A percentile compares a stretch with the other conserved stretches of the same genome.
Conservation (phyloP, 495 filamentous ascomycete species). For the Monascus purpureus region DNA sequence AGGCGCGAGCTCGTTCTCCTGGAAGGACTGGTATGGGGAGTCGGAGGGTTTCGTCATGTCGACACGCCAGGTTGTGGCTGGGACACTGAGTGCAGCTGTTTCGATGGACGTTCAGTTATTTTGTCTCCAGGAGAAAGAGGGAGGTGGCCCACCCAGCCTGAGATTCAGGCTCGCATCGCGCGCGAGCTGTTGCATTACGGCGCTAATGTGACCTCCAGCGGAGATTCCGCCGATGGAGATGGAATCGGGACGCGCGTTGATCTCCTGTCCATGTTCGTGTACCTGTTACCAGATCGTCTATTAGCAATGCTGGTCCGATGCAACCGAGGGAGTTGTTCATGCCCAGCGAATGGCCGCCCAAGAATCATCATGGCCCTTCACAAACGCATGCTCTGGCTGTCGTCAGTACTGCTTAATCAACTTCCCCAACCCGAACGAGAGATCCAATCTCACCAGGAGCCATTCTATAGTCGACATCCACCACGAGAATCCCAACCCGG, state of each 20-base stretch:
- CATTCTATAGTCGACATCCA: conserved; percentile 40
- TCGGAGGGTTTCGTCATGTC: conserved; percentile 24
- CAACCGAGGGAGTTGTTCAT: conserved; percentile 1
- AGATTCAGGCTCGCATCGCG: conserved; percentile 32
- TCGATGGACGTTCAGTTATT: too few relatives aligned
- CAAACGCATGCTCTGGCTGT: conserved; percentile 25
- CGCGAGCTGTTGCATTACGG: conserved; percentile 34
- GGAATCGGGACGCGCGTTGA: conserved; percentile 28
- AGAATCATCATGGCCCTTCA: conserved; percentile 32
- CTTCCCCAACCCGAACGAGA: too few relatives aligned
- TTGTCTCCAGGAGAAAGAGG: too few relatives aligned
- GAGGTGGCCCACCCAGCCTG: conserved; percentile 24
- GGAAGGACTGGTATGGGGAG: conserved; percentile 32
- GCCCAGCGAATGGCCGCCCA: conserved; percentile 30
- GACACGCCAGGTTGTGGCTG: conserved; percentile 23
- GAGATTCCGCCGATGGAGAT: conserved; percentile 38
- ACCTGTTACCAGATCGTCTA: too few relatives aligned
- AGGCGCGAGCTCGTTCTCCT: conserved; percentile 27
- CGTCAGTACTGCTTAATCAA: not conserved
- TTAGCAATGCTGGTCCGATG: too few relatives aligned
- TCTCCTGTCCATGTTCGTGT: conserved; percentile 11
- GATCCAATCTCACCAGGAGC: conserved; percentile 21
- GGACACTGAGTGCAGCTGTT: too few relatives aligned
- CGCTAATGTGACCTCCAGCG: conserved; percentile 31
- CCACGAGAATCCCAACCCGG: conserved; percentile 19